These are phyloP conservation scores for Scytalidium lignicola DNA, from an alignment of 2,329 filamentous ascomycete genomes.

Conservation along the genomic window DNA sequence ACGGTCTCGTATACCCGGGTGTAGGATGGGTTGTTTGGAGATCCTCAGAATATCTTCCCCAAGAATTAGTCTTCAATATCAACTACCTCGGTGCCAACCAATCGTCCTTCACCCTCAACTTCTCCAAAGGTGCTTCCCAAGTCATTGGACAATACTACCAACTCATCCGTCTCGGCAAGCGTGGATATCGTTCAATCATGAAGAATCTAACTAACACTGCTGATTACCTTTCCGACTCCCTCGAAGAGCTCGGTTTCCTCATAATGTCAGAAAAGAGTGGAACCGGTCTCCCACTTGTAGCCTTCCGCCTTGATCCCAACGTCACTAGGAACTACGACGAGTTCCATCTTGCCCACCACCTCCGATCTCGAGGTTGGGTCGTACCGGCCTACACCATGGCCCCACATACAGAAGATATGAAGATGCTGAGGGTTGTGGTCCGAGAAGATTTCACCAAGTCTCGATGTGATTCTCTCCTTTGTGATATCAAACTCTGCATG, in stretches of 20 bases:
- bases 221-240: conserved; percentile 74
- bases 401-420: conserved; percentile 74
- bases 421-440: conserved; percentile 89
- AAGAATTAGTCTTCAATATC: conserved; percentile 97
- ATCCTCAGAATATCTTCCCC: conserved; percentile 72
- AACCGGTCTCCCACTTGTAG: conserved; percentile 79
- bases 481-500: conserved; percentile 74
- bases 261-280: conserved; percentile 82
- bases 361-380: conserved; percentile 85
- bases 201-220: conserved; percentile 84
- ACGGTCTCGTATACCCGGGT: conserved; percentile 76
- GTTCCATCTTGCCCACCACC: conserved; percentile 76
- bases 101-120: conserved; percentile 94
- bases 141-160: conserved; percentile 98
- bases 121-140: conserved; percentile 90
- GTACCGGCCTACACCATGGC: conserved; percentile 98
- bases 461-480: conserved; percentile 72
- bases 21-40: conserved; percentile 95
- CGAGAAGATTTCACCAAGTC: conserved; percentile 85
- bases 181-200: conserved; percentile 91
- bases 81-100: conserved; percentile 97
- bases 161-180: conserved; percentile 88
- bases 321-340: conserved; percentile 60
- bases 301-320: conserved; percentile 68
- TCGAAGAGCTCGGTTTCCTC: conserved; percentile 73